Percentiles rank a stretch among this genome's conserved stretches.
phyloP scores from a whole-genome alignment of 169 alveolate genomes.

The Cryptosporidium felis region DNA sequence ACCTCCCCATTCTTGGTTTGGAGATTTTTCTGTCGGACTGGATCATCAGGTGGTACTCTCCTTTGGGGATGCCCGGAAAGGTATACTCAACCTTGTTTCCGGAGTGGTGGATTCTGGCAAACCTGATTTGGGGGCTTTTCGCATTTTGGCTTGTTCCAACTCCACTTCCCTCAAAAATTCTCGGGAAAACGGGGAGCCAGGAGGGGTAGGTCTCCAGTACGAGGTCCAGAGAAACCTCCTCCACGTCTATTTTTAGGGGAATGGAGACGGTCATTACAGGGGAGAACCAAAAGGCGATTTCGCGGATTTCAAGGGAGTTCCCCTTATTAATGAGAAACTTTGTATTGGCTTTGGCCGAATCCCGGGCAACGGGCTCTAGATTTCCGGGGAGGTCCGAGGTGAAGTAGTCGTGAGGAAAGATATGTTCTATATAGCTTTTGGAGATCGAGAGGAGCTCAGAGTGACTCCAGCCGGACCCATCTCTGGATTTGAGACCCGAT shows the following conservation, averaged over 20 bases:
- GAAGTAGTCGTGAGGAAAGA: neutral
- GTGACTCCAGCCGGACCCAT: conserved; percentile 17
- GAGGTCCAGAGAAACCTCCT: neutral
- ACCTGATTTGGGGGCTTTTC: neutral
- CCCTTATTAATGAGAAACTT: neutral
- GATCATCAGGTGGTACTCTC: conserved; percentile 11
- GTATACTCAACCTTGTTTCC: conserved; percentile 30
- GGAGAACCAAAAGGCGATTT: conserved; percentile 50
- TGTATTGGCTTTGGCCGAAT: neutral
- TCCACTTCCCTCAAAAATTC: neutral
- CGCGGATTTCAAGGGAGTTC: neutral
- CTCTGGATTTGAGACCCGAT: neutral
- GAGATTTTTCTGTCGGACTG: conserved; percentile 9
- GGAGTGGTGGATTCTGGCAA: neutral
- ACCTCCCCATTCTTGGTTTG: conserved; percentile 9
- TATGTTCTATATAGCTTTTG: neutral
- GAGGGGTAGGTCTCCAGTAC: neutral
- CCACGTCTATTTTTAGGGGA: conserved; percentile 23
- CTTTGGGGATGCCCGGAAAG: conserved; percentile 17
- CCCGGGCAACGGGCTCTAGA: neutral
- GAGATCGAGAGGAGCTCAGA: conserved; percentile 15
- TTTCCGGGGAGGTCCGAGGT: neutral
- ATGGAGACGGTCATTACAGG: conserved; percentile 43
- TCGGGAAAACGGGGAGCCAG: conserved; percentile 22
- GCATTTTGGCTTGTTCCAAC: neutral